Evolutionary conservation across 2,329 filamentous ascomycete genomes (phyloP).

Genomic region (Akanthomyces lecanii): DNA sequence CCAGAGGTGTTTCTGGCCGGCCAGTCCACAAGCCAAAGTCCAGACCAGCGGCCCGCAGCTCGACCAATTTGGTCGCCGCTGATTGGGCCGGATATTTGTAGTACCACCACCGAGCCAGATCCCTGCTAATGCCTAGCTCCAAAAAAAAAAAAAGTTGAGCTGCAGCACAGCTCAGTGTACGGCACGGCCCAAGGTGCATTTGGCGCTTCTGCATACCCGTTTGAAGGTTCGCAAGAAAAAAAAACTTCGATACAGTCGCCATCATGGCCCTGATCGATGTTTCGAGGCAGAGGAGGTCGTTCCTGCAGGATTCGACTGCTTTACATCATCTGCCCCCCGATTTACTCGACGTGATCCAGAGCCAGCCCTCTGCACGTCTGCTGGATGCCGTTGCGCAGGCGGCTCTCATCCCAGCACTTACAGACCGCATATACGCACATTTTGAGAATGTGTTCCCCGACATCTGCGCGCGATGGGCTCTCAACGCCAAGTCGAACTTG

Average conservation of each 20-base stretch:
- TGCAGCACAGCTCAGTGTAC: constrained; percentile 1
- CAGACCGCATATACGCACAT: constrained; percentile 67
- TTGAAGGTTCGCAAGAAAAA: constrained; percentile 15
- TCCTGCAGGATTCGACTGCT: constrained; percentile 50
- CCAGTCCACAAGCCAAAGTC: constrained; percentile 20
- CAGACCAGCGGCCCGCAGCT: constrained; percentile 9
- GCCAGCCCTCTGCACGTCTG: constrained; percentile 60
- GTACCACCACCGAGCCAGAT: constrained; percentile 28
- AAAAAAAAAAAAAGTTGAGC: constrained; percentile 23
- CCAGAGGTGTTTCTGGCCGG: constrained; percentile 23
- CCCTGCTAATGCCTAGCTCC: constrained; percentile 19
- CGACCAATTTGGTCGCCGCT: constrained; percentile 16
- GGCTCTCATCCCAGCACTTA: constrained; percentile 65
- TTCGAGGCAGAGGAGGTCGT: constrained; percentile 50
- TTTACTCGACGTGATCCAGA: constrained; percentile 62
- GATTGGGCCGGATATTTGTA: constrained; percentile 38
- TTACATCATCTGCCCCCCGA: constrained; percentile 63
- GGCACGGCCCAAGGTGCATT: neutral
- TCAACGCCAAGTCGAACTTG: constrained; percentile 37
- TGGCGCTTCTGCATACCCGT: constrained; percentile 15
- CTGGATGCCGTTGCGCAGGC: constrained; percentile 67
- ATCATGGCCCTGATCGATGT: constrained; percentile 55
- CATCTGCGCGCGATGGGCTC: constrained; percentile 75
- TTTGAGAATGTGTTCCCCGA: constrained; percentile 77
- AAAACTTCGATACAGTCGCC: constrained; percentile 27